These are phyloP conservation scores for Lactarius sanguifluus DNA, from an alignment of 768 basidiomycete genomes.

Conservation along the genomic window DNA sequence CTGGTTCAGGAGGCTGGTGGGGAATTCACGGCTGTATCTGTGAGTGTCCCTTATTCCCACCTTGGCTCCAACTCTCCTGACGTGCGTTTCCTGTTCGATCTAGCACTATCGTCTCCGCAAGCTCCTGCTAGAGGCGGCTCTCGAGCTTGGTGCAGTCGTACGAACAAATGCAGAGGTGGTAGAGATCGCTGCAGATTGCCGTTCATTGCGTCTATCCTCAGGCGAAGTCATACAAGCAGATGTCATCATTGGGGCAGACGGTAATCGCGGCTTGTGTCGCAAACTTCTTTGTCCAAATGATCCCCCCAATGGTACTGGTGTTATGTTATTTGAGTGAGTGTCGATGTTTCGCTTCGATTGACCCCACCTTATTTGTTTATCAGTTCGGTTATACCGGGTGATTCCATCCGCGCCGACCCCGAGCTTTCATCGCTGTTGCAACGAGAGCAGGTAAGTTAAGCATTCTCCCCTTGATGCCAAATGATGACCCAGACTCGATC, in stretches of 20 bases:
- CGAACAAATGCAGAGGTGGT: constrained; percentile 35
- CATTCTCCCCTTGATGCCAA: not conserved
- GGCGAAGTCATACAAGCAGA: constrained; percentile 39
- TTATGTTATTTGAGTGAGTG: constrained; percentile 36
- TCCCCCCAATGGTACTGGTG: constrained; percentile 27
- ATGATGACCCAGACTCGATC: not conserved
- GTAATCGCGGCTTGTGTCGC: constrained; percentile 33
- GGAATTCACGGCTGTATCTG: constrained; percentile 36
- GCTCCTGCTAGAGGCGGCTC: constrained; percentile 36
- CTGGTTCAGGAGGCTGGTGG: constrained; percentile 36
- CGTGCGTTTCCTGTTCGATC: not conserved
- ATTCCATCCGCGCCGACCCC: constrained; percentile 24
- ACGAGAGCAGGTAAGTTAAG: constrained; percentile 20
- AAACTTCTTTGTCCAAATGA: constrained; percentile 21
- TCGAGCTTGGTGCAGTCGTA: constrained; percentile 32
- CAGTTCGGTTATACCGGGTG: constrained; percentile 28
- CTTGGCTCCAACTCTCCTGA: too few relatives aligned
- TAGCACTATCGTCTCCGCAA: constrained; percentile 38
- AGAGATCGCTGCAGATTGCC: constrained; percentile 30
- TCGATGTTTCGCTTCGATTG: not conserved
- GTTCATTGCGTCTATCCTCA: constrained; percentile 34
- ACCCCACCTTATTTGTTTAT: not conserved
- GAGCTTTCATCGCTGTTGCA: constrained; percentile 22
- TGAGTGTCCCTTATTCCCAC: constrained; percentile 22
- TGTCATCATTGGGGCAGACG: constrained; percentile 41